Evolutionary conservation across 176 grass and related monocot species (phyloP), one percentile per base, ranked within the genome.

Genomic region (Secale cereale): DNA sequence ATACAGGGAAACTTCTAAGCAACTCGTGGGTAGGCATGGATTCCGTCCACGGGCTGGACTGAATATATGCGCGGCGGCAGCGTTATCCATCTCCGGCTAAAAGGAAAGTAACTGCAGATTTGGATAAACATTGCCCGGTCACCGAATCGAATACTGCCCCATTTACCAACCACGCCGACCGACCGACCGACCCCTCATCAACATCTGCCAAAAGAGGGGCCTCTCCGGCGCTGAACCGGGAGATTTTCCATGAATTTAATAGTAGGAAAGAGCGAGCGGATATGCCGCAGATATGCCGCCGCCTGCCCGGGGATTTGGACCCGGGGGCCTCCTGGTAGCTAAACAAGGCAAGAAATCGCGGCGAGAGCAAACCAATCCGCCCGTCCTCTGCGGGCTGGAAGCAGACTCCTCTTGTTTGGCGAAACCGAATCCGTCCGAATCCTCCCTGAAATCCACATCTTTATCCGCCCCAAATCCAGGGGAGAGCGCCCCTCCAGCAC

Each of bases 51-150:
- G 31, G 85, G 0, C 46, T 50, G 40, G 28, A 52, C 48, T 19
- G 5, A 84, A 78, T 90, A 82, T 87, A 60, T 67, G 31, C 32
- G 27, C 5, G 8, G 9, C 15, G 43, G 14, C 46, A 29, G 8
- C 40, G 54, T 66, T 23, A 79, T 43, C 59, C 45, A 62, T 56
- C 7, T 60, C 57, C 11, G 57, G 0, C 8, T 40, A 32, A 12
- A 52, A 32, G 77, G 60, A 81, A 81, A 81, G 66, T 75, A 68
- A 67, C 46, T 36, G 59, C 83, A 32, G 81, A 56, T 87, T 80
- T 77, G 80, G 81, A 77, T 87, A 90, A 82, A 67, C 76, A n/a
- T 80, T 74, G 73, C 33, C 70, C 37, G 64, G 83, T 82, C 64
- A 73, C 22, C 66, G 28, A 83, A 79, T 80, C 68, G 66, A 66